Evolutionary conservation across 345 rosid genomes (phyloP), one percentile per base, ranked within the genome.

Genomic region (Syzygium oleosum): DNA sequence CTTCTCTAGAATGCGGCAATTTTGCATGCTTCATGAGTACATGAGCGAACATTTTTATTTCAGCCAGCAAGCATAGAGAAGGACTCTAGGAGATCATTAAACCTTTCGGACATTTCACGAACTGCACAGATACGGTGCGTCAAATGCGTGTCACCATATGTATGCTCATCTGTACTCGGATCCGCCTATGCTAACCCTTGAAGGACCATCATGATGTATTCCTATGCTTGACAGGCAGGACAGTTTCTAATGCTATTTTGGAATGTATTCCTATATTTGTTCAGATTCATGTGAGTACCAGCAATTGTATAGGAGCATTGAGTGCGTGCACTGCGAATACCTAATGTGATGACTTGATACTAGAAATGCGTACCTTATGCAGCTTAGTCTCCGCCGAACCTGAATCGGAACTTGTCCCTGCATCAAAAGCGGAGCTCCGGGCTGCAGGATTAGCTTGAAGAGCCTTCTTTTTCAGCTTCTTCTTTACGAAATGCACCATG

Each of bases 311-410:
- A 3, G 13, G 54, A 43, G 53, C 31, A 43, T 43, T 21, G 19
- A 84, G 29, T 31, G 6, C 5, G 56, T 12, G 9, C 73, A 15
- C 52, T 38, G 2, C 5, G 46, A 12, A 85, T 23, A 25, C 78
- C 34, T 19, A 14, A 58, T 11, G 51, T 9, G 52, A 43, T 34
- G 51, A 19, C 41, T 19, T 5, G 55, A 56, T 56, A 21, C 17
- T 31, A 22, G 55, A 46, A n/a, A 34, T 16, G 52, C 52, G 56
- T 88, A 95, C 98, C 97, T 95, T 96, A 84, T 93, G 93, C 84
- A 95, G 90, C 91, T 93, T 95, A 84, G 92, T 95, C 88, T 96
- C 98, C 17, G 95, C 93, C 21, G 96, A 89, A 90, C 88, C 87
- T 52, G 95, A 88, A 84, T 93, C 95, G 51, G 79, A 90, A 78